Evolutionary conservation across 2,329 filamentous ascomycete genomes (phyloP).

Genomic region (Metarhizium anisopliae): DNA sequence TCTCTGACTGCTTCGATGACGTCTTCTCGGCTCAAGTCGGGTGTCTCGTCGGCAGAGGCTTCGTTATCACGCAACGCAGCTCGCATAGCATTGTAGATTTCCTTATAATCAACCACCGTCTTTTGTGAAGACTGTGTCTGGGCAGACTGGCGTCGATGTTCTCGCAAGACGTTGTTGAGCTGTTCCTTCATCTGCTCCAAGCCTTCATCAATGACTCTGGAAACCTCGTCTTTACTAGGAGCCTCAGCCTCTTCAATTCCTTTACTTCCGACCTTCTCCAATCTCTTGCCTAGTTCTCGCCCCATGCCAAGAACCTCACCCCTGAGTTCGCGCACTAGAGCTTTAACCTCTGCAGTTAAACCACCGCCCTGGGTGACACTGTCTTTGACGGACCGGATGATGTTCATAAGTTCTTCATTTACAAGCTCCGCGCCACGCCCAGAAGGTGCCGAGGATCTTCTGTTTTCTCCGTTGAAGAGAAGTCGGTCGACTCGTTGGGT

Average conservation of each 20-base stretch:
- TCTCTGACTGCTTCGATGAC: slow-evolving; percentile 81
- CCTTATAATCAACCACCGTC: slow-evolving; percentile 62
- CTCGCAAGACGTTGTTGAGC: slow-evolving; percentile 68
- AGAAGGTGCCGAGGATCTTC: slow-evolving; percentile 35
- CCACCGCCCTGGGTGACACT: slow-evolving; percentile 83
- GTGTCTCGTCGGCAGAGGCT: slow-evolving; percentile 27
- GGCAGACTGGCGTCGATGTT: slow-evolving; percentile 62
- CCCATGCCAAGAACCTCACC: slow-evolving; percentile 95
- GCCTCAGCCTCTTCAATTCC: slow-evolving; percentile 37
- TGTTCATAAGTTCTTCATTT: slow-evolving; percentile 71
- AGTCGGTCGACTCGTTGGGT: slow-evolving; percentile 34
- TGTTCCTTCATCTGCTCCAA: slow-evolving; percentile 76
- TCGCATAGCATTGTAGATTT: slow-evolving; percentile 78
- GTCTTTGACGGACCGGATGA: slow-evolving; percentile 82
- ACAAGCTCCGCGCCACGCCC: slow-evolving; percentile 44
- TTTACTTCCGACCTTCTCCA: slow-evolving; percentile 58
- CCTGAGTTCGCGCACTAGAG: slow-evolving; percentile 77
- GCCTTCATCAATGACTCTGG: slow-evolving; percentile 69
- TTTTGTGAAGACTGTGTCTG: slow-evolving; percentile 53
- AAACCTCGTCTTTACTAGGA: slow-evolving; percentile 59
- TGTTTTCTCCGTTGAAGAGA: slow-evolving; percentile 31
- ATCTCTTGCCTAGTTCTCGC: slow-evolving; percentile 73
- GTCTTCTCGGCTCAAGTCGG: slow-evolving; percentile 61
- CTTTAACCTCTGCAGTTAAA: slow-evolving; percentile 85
- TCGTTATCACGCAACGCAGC: slow-evolving; percentile 60